A percentile compares a stretch with the other conserved stretches of the same genome.
These are phyloP conservation scores for Didymella segeticola DNA, from an alignment of 2,329 filamentous ascomycete genomes.

Conservation along the genomic window DNA sequence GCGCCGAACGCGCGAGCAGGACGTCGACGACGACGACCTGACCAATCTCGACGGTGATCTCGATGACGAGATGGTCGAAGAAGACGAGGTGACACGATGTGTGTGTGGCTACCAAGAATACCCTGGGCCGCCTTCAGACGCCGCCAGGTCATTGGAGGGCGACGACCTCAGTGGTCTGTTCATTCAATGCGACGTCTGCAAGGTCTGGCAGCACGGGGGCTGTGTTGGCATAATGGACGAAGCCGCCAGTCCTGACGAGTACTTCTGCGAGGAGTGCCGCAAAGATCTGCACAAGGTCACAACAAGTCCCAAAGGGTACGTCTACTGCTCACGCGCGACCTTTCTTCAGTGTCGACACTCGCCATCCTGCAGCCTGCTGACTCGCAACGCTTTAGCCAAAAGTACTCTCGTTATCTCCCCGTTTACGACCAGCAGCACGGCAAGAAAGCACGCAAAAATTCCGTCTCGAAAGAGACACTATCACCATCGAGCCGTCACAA, in stretches of 20 bases:
- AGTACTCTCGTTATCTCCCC: slow-evolving; percentile 69
- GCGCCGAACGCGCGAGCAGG: slow-evolving; percentile 79
- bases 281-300: slow-evolving; percentile 89
- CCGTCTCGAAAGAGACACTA: slow-evolving; percentile 68
- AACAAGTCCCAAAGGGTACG: slow-evolving; percentile 84
- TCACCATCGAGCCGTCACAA: slow-evolving; percentile 60
- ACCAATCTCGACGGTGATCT: slow-evolving; percentile 60
- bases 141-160: slow-evolving; percentile 58
- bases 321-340: not conserved
- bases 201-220: slow-evolving; percentile 98
- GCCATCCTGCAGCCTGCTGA: slow-evolving; percentile 9
- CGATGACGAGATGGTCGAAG: slow-evolving; percentile 66
- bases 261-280: slow-evolving; percentile 95
- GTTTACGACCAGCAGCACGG: slow-evolving; percentile 60
- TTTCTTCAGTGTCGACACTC: not conserved
- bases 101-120: slow-evolving; percentile 95
- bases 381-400: slow-evolving; percentile 55
- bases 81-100: slow-evolving; percentile 94
- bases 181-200: slow-evolving; percentile 96
- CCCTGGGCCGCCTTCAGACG: slow-evolving; percentile 74
- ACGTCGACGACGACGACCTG: slow-evolving; percentile 62
- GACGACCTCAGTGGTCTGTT: slow-evolving; percentile 95
- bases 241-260: slow-evolving; percentile 90
- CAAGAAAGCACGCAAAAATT: slow-evolving; percentile 64
- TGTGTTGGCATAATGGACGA: slow-evolving; percentile 98